Evolutionary conservation across 306 rosid genomes (phyloP).

Genomic region (Mimosa bimucronata): DNA sequence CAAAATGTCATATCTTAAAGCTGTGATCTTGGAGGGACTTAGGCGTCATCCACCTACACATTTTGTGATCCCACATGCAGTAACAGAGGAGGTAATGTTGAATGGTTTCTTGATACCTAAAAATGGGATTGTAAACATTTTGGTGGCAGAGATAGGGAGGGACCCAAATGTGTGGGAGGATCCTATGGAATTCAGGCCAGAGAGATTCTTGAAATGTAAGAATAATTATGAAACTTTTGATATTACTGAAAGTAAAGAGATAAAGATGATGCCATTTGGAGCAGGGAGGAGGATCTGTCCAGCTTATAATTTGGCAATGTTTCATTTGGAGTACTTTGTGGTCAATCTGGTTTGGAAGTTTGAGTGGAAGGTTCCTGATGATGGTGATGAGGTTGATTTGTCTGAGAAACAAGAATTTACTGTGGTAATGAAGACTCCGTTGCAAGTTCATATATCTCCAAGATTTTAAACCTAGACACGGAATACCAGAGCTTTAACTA

Average conservation of each 20-base stretch:
- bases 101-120: not conserved
- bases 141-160: not conserved
- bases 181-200: not conserved
- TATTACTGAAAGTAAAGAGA: not conserved
- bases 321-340: conserved; percentile 1
- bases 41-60: conserved; percentile 1
- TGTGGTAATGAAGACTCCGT: not conserved
- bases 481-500: too few relatives aligned
- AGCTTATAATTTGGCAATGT: not conserved
- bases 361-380: not conserved
- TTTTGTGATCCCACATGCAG: not conserved
- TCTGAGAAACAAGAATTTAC: not conserved
- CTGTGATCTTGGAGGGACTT: conserved; percentile 1
- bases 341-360: not conserved
- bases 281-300: not conserved
- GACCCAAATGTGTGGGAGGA: not conserved
- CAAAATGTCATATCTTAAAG: not conserved
- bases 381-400: not conserved
- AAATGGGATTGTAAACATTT: not conserved
- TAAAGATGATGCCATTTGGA: conserved; percentile 5
- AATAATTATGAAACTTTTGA: not conserved
- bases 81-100: not conserved
- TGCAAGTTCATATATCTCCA: not conserved
- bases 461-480: not conserved
- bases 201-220: not conserved